These are phyloP conservation scores for Rhizophlyctis rosea DNA, from an alignment of 192 early-diverging fungal species.

Conservation along the genomic window DNA sequence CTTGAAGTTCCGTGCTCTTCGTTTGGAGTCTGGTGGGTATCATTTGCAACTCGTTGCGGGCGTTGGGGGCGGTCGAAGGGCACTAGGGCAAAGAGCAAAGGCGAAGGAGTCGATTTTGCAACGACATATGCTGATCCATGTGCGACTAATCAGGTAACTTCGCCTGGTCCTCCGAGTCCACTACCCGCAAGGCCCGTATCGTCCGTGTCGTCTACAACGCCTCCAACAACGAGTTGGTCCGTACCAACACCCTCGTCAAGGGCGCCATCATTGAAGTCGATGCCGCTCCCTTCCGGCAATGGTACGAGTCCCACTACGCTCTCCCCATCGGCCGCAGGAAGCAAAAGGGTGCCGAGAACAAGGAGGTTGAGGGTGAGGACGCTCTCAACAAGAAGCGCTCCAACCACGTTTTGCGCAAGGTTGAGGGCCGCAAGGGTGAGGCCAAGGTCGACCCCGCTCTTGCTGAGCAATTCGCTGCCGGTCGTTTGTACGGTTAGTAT, in stretches of 20 bases:
- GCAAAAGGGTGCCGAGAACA: constrained; percentile 42
- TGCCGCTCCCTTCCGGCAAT: constrained; percentile 99
- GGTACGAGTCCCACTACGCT: constrained; percentile 98
- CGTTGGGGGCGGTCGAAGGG: constrained; percentile 85
- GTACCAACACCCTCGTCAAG: constrained; percentile 99
- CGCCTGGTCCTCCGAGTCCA: constrained; percentile 94
- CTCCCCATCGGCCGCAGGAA: constrained; percentile 80
- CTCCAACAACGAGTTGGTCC: constrained; percentile 99
- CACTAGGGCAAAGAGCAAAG: too few relatives aligned
- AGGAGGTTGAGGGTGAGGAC: constrained; percentile 35
- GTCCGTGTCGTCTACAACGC: constrained; percentile 96
- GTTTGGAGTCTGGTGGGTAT: constrained; percentile 74
- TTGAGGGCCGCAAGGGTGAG: constrained; percentile 75
- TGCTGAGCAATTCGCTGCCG: constrained; percentile 92
- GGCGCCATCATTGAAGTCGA: constrained; percentile 93
- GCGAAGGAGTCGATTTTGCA: too few relatives aligned
- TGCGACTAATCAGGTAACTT: constrained; percentile 86
- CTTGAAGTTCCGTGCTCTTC: constrained; percentile 97
- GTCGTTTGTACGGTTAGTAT: constrained; percentile 64
- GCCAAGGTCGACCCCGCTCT: constrained; percentile 83
- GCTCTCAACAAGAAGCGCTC: constrained; percentile 81
- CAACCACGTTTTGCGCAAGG: constrained; percentile 85
- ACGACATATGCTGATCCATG: too few relatives aligned
- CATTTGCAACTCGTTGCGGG: constrained; percentile 49
- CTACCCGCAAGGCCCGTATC: constrained; percentile 95